Evolutionary conservation across 495 filamentous ascomycete genomes (phyloP), one percentile per base, ranked within the genome.

Genomic region (Aspergillus olivimuriae): DNA sequence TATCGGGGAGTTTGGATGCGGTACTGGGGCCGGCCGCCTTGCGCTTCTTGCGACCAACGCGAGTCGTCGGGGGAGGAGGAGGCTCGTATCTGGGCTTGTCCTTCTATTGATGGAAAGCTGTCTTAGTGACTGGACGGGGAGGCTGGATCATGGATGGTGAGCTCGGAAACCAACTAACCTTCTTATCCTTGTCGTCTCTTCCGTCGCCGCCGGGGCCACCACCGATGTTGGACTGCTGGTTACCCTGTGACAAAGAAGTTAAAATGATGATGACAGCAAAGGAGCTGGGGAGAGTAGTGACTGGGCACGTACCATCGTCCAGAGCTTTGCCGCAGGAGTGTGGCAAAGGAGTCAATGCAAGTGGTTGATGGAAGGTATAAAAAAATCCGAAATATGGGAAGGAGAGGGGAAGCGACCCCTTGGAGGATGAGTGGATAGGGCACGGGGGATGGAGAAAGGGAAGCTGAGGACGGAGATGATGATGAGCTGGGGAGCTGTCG

Each of bases 51-150:
- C 91, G 85, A n/a, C 92, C 92, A 62, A 99, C 84, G 60, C 92
- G 89, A 46, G 92, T 97, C 24, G 92, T 98, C 32, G 92, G 92
- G 47, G 87, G 86, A 62, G 94, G 94, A 46, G 92, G 92, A 36
- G 92, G 92, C 63, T 99, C 92, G 73, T 99, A 97, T 83, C 88
- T 95, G 49, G 94, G 92, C 80, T 97, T 97, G 36, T 97, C 89
- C 77, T 99, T 95, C 89, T 97, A 28, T 10, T 34, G 1, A 44
- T 44, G 28, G 34, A 59, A 53, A 64, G 39, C 46, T 45, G 26
- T 41, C 41, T 55, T 11, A 48, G 42, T 40, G 36, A 7, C 53
- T 26, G 56, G 52, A 24, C 14, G 23, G 18, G 20, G 5, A 3
- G 18, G 22, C 12, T 21, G 15, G 18, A 22, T 4, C 0, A 20